Conservation (phyloP, 441 rosid species). For the Populus tomentosa region DNA sequence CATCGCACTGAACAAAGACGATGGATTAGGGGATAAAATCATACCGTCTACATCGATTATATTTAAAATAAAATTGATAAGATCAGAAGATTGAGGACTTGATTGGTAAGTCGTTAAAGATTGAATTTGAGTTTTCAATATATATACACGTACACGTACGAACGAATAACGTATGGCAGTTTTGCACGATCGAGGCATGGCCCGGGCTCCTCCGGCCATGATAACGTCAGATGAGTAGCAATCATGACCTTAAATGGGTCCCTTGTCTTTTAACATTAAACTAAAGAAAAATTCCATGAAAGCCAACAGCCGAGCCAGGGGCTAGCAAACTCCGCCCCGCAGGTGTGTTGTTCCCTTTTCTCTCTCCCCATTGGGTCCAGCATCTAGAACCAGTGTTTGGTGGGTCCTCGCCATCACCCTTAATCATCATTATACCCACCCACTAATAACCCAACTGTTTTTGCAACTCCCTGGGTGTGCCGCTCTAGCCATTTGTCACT, state of each 20-base stretch:
- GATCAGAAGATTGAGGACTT: neutral
- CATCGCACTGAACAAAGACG: no score
- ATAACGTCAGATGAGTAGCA: slow-evolving; percentile 28
- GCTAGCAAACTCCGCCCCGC: neutral
- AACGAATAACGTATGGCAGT: neutral
- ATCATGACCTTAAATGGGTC: slow-evolving; percentile 25
- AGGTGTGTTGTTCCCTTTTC: neutral
- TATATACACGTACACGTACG: no score
- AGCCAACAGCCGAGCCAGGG: neutral
- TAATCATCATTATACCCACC: slow-evolving; percentile 35
- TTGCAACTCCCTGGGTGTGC: no score
- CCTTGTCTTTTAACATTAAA: no score
- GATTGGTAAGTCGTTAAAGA: no score
- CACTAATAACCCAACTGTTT: no score
- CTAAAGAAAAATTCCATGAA: neutral
- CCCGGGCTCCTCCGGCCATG: slow-evolving; percentile 36
- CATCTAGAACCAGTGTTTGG: slow-evolving; percentile 8
- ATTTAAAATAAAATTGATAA: neutral
- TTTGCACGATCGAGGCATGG: slow-evolving; percentile 44
- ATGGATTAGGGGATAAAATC: no score
- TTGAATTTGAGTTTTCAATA: no score
- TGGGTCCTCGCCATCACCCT: slow-evolving; percentile 18
- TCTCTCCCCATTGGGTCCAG: neutral
- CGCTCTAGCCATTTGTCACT: no score
- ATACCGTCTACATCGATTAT: neutral